Conservation (phyloP, 805 yeast species). For the Lachancea quebecensis region DNA sequence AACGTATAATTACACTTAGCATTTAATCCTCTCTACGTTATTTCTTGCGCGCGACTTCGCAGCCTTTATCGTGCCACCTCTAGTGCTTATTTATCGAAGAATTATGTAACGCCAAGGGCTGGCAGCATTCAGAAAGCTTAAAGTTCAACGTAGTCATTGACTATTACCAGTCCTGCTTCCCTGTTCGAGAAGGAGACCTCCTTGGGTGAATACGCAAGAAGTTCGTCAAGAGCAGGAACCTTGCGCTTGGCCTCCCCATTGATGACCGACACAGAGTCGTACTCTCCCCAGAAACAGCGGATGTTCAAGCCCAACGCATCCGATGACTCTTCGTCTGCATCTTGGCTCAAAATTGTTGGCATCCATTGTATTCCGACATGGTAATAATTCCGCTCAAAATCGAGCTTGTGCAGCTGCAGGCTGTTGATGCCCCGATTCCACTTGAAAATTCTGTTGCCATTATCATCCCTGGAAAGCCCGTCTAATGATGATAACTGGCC, state of each 20-base stretch:
- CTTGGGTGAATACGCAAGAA: constrained; percentile 59
- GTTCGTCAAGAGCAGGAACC: constrained; percentile 67
- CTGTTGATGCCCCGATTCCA: constrained; percentile 56
- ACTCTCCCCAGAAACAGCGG: constrained; percentile 76
- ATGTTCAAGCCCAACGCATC: constrained; percentile 49
- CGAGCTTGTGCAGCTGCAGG: constrained; percentile 56
- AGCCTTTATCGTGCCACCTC: too few species aligned
- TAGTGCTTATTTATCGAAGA: too few species aligned
- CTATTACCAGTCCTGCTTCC: constrained; percentile 61
- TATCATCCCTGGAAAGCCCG: constrained; percentile 28
- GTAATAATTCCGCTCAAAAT: constrained; percentile 47
- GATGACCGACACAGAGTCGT: constrained; percentile 38
- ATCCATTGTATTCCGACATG: constrained; percentile 72
- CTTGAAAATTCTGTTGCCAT: constrained; percentile 45
- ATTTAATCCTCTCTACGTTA: too few species aligned
- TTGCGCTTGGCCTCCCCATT: constrained; percentile 36
- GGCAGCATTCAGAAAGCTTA: too few species aligned
- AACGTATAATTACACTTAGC: too few species aligned
- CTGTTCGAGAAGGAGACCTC: constrained; percentile 59
- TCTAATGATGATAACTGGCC: constrained; percentile 10
- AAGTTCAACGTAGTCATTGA: constrained; percentile 43
- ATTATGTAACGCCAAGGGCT: too few species aligned
- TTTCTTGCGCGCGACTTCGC: too few species aligned
- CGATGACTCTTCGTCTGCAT: constrained; percentile 26
- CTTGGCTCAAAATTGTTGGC: constrained; percentile 45